phyloP scores from a whole-genome alignment of 2,329 filamentous ascomycete species.

The Pseudogymnoascus sp. region DNA sequence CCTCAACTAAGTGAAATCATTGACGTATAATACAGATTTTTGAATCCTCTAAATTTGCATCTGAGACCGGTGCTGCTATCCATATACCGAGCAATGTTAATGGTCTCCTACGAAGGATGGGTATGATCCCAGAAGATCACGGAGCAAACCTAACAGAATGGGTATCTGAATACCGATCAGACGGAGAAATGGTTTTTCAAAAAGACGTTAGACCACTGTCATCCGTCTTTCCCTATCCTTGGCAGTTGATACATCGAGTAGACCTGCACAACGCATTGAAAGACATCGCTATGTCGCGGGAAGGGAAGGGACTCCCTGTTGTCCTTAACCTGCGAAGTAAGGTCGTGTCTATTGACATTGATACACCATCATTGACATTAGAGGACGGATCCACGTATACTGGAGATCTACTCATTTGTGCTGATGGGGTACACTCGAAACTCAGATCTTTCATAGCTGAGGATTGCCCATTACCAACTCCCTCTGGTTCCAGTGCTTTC shows the following conservation, averaged over 20 bases:
- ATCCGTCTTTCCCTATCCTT: conserved; percentile 32
- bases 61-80: conserved; percentile 52
- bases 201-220: conserved; percentile 27
- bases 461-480: not conserved
- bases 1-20: not conserved
- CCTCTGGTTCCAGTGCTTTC: not conserved
- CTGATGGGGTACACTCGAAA: conserved; percentile 29
- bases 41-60: conserved; percentile 48
- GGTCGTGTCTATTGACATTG: conserved; percentile 36
- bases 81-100: conserved; percentile 55
- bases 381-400: conserved; percentile 25
- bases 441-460: not conserved
- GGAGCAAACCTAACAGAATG: conserved; percentile 28
- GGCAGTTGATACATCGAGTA: conserved; percentile 36
- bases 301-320: conserved; percentile 30
- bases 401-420: conserved; percentile 31
- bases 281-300: conserved; percentile 25
- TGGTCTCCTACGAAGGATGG: conserved; percentile 42
- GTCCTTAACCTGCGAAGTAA: conserved; percentile 34
- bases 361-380: conserved; percentile 32
- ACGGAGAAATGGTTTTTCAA: conserved; percentile 28
- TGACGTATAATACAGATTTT: conserved; percentile 33
- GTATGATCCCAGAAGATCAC: conserved; percentile 32
- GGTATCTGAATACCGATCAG: conserved; percentile 31
- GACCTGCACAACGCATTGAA: conserved; percentile 34